Base-by-base conservation (phyloP, 306 rosid genomes). In the Bauhinia variegata region DNA sequence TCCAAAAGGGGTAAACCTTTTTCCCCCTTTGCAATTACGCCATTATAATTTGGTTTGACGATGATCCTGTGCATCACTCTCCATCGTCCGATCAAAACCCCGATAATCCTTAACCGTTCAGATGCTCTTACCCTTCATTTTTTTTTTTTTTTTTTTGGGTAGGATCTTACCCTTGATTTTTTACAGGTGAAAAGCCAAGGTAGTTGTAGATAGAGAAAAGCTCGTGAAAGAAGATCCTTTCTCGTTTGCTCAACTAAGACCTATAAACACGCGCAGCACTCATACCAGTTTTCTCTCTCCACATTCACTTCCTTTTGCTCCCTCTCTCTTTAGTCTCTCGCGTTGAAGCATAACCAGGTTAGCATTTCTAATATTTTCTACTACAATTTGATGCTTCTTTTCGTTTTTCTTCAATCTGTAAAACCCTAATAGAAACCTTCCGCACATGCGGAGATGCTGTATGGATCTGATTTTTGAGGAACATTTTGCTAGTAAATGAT, bases 41-140 rank as follows among this genome's bases (percentile, higher is more conserved):
- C 28, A 69, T 6, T 84, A 47, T 12, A 70, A 80, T 74, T 68
- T 37, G 75, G 56, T 68, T 75, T 58, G 71, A 75, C 77, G 82
- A 74, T 63, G 65, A 53, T 50, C 6, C 75, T 62, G 72, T 73
- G 82, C 19, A 6, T 4, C 33, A 1, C 0, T 39, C 46, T 54
- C n/a, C 0, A 57, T 81, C 87, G 87, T 88, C n/a, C 0, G 91
- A 88, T 86, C 32, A 23, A 23, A 23, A 23, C 28, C 28, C 28
- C 28, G 2, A 2, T 23, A 2, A 23, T 23, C 28, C 2, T 13
- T 7, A 42, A 5, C 86, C 84, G 78, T 85, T 16, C 62, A 79
- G 74, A 19, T 4, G 18, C 65, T 80, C 86, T 85, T 85, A 83
- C 85, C 91, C 79, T 51, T 36, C 37, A 54, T 78, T 67, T 39